phyloP scores from a whole-genome alignment of 169 alveolate genomes.

The Perkinsus olseni region DNA sequence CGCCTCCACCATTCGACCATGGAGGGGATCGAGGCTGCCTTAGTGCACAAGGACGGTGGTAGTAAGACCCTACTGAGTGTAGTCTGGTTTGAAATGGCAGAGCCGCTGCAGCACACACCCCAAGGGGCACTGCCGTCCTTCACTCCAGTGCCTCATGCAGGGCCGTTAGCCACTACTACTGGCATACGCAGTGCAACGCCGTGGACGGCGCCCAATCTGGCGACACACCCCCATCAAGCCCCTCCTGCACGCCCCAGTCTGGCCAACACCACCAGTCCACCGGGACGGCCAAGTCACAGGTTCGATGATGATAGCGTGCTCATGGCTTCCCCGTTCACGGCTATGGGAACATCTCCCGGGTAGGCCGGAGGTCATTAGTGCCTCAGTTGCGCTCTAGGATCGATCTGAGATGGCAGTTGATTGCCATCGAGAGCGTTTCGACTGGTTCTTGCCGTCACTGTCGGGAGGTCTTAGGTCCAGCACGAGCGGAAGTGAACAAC shows the following conservation, averaged over 20 bases:
- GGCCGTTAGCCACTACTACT: neutral
- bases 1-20: too few relatives aligned
- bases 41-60: too few relatives aligned
- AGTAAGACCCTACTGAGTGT: too few relatives aligned
- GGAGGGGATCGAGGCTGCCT: too few relatives aligned
- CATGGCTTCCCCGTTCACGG: neutral
- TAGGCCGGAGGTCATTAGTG: neutral
- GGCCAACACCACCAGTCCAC: neutral
- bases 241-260: neutral
- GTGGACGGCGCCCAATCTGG: neutral
- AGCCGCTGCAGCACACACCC: neutral
- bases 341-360: neutral
- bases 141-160: neutral
- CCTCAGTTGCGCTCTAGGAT: too few relatives aligned
- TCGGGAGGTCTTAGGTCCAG: neutral
- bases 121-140: neutral
- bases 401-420: too few relatives aligned
- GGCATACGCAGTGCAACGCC: neutral
- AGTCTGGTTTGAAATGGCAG: neutral
- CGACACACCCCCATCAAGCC: neutral
- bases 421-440: too few relatives aligned
- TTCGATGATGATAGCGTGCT: neutral
- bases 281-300: neutral
- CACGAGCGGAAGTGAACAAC: neutral
- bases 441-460: too few relatives aligned